Conservation (phyloP, 2,329 filamentous ascomycete species). For the Teratosphaeria epicoccoides region DNA sequence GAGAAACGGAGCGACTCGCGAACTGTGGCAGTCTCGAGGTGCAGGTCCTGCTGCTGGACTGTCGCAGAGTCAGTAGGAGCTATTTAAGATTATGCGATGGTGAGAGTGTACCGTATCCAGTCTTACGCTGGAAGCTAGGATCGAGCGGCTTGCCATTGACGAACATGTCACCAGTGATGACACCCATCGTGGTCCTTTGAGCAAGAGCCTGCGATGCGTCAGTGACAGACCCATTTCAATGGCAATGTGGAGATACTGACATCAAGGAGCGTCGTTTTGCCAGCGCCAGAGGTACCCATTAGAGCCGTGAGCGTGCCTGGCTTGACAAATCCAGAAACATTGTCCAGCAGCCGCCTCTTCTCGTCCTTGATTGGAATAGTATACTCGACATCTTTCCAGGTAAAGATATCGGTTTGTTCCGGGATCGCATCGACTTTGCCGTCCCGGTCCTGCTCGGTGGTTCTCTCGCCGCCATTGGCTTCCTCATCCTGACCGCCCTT, state of each 20-base stretch:
- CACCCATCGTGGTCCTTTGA: slow-evolving; percentile 48
- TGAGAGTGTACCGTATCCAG: slow-evolving; percentile 44
- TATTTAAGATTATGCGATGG: neutral
- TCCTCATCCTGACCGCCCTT: slow-evolving; percentile 28
- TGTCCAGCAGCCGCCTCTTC: slow-evolving; percentile 41
- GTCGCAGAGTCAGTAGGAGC: neutral
- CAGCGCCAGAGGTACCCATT: slow-evolving; percentile 33
- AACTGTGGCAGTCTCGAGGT: slow-evolving; percentile 46
- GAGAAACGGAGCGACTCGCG: slow-evolving; percentile 46
- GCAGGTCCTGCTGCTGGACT: slow-evolving; percentile 53
- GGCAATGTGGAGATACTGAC: slow-evolving; percentile 7
- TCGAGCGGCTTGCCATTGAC: slow-evolving; percentile 51
- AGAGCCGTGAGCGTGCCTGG: slow-evolving; percentile 41
- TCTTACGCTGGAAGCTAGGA: slow-evolving; percentile 52
- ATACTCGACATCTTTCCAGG: slow-evolving; percentile 47
- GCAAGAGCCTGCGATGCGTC: slow-evolving; percentile 35
- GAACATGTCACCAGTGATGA: slow-evolving; percentile 56
- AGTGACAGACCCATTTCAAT: neutral
- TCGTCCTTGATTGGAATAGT: slow-evolving; percentile 44
- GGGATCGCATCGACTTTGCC: slow-evolving; percentile 30
- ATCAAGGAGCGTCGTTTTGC: slow-evolving; percentile 53
- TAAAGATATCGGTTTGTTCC: slow-evolving; percentile 34
- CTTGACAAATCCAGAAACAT: slow-evolving; percentile 46
- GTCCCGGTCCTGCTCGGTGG: slow-evolving; percentile 15
- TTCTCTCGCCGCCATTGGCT: slow-evolving; percentile 20